Evolutionary conservation across 2,329 filamentous ascomycete species (phyloP).

Genomic region (Pseudogymnoascus sp.): DNA sequence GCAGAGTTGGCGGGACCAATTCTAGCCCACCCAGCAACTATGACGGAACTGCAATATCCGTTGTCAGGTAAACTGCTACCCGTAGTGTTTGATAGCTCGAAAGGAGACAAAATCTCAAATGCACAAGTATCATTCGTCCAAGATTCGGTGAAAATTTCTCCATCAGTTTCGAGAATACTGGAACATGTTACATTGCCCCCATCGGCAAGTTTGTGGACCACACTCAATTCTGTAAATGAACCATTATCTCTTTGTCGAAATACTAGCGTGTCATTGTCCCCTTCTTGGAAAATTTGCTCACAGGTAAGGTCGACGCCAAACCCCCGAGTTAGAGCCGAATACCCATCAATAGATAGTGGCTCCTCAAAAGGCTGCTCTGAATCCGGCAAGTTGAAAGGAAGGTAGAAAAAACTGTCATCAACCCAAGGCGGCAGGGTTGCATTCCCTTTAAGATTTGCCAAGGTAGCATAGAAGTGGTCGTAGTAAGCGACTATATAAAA

Average conservation of each 20-base stretch:
- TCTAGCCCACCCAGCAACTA: slow-evolving; percentile 19
- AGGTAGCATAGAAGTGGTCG: slow-evolving; percentile 37
- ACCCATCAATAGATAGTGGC: slow-evolving; percentile 12
- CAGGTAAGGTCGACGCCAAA: slow-evolving; percentile 34
- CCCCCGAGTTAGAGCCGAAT: slow-evolving; percentile 28
- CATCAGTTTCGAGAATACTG: too few species aligned
- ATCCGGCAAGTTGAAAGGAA: slow-evolving; percentile 34
- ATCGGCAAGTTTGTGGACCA: neutral
- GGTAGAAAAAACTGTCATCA: slow-evolving; percentile 38
- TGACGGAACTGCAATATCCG: slow-evolving; percentile 12
- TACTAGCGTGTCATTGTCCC: neutral
- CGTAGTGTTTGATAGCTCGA: neutral
- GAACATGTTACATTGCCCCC: neutral
- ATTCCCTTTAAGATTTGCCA: slow-evolving; percentile 39
- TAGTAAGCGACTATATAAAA: neutral
- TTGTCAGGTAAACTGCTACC: neutral
- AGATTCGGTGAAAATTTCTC: too few species aligned
- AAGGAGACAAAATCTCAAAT: neutral
- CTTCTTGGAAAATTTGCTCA: slow-evolving; percentile 17
- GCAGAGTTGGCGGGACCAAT: neutral
- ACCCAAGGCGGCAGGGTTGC: slow-evolving; percentile 46
- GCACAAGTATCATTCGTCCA: neutral
- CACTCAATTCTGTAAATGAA: neutral
- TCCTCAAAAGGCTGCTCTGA: neutral
- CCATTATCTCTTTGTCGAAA: slow-evolving; percentile 5